Evolutionary conservation across 768 basidiomycete genomes (phyloP).

Genomic region (Naganishia friedmannii): DNA sequence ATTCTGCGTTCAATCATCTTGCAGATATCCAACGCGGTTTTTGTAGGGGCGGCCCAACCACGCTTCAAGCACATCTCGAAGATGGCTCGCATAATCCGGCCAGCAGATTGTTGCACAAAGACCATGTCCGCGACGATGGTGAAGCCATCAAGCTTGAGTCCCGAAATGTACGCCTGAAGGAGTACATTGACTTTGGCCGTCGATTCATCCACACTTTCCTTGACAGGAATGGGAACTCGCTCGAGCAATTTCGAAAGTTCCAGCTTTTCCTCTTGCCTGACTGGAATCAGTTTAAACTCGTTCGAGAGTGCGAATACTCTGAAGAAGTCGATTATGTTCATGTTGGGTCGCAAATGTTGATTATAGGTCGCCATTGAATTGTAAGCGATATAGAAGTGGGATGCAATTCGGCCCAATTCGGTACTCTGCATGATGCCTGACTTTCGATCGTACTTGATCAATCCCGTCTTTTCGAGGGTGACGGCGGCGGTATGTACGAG

Average conservation of each 20-base stretch:
- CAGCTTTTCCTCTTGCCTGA: conserved; percentile 66
- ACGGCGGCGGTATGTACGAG: conserved; percentile 90
- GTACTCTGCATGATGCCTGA: conserved; percentile 87
- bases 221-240: conserved; percentile 92
- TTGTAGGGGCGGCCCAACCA: conserved; percentile 94
- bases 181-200: conserved; percentile 96
- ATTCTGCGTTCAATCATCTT: conserved; percentile 81
- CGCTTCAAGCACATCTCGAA: conserved; percentile 97
- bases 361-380: conserved; percentile 96
- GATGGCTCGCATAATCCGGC: conserved; percentile 90
- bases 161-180: conserved; percentile 88
- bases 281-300: conserved; percentile 89
- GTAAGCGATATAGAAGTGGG: conserved; percentile 92
- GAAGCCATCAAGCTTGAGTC: conserved; percentile 83
- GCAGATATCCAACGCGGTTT: conserved; percentile 85
- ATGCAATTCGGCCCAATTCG: conserved; percentile 88
- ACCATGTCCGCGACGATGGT: conserved; percentile 62
- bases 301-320: conserved; percentile 91
- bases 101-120: conserved; percentile 94
- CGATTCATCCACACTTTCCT: conserved; percentile 92
- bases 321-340: conserved; percentile 87
- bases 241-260: conserved; percentile 87
- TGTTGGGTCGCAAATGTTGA: conserved; percentile 80
- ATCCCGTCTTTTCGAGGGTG: conserved; percentile 85
- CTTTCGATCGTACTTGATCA: conserved; percentile 88